phyloP scores from a whole-genome alignment of 2,329 filamentous ascomycete species.

The Fusarium sp. region DNA sequence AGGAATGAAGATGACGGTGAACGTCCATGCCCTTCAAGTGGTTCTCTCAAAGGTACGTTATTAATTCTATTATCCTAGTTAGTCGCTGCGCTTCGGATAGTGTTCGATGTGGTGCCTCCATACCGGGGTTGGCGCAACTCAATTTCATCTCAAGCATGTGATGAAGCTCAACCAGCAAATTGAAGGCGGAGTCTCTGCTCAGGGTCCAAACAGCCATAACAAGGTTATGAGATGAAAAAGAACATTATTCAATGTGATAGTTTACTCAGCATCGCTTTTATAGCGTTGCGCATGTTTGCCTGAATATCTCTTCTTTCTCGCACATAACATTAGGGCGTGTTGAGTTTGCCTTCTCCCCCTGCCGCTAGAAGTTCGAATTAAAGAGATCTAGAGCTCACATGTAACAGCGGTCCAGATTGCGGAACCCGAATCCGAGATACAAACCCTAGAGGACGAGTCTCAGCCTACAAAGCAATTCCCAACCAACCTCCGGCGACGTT shows the following conservation, averaged over 20 bases:
- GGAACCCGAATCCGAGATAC: constrained; percentile 61
- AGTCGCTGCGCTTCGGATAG: neutral
- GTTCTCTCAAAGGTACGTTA: constrained; percentile 62
- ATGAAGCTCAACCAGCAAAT: constrained; percentile 3
- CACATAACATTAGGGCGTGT: neutral
- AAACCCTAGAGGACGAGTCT: constrained; percentile 53
- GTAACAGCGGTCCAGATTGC: constrained; percentile 70
- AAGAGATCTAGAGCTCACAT: constrained; percentile 43
- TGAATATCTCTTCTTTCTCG: constrained; percentile 8
- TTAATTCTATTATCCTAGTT: neutral
- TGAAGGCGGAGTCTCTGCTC: neutral
- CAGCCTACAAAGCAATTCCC: constrained; percentile 53
- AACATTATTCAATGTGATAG: neutral
- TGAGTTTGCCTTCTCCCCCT: constrained; percentile 1
- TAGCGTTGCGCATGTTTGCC: constrained; percentile 12
- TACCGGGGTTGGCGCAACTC: constrained; percentile 13
- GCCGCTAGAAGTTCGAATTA: neutral
- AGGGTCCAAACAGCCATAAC: neutral
- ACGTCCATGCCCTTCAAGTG: constrained; percentile 55
- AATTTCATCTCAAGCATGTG: constrained; percentile 18
- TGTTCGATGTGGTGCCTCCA: neutral
- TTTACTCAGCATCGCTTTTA: neutral
- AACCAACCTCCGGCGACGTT: constrained; percentile 53
- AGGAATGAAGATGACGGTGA: constrained; percentile 62
- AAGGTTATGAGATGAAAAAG: neutral